Conservation (phyloP, 2,329 filamentous ascomycete genomes). For the Colletotrichum cereale region DNA sequence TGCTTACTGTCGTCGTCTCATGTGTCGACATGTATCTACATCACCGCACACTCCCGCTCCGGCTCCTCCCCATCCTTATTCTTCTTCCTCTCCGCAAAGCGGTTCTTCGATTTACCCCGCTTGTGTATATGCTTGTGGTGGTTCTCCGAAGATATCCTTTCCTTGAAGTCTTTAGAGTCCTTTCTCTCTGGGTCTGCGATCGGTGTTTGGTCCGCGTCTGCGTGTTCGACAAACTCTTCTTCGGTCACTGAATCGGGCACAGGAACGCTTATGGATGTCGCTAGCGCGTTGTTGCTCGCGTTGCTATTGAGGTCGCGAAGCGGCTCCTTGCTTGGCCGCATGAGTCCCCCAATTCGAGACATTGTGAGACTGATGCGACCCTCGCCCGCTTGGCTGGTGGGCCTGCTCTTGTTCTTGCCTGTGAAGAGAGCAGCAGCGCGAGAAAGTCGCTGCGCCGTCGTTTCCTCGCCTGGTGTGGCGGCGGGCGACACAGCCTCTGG, state of each 20-base stretch:
- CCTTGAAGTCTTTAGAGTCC: conserved; percentile 39
- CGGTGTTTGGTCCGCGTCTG: conserved; percentile 15
- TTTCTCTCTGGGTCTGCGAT: conserved; percentile 35
- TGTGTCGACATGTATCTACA: conserved; percentile 50
- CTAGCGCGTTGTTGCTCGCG: conserved; percentile 37
- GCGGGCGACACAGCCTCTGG: conserved; percentile 54
- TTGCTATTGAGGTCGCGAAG: conserved; percentile 49
- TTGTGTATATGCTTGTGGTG: conserved; percentile 52
- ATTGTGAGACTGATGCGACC: conserved; percentile 69
- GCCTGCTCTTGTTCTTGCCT: conserved; percentile 63
- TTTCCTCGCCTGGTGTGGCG: conserved; percentile 63
- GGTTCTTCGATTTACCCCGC: conserved; percentile 54
- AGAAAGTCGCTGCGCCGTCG: conserved; percentile 66
- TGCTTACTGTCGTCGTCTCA: neutral
- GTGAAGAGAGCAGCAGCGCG: conserved; percentile 69
- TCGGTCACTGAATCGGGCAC: conserved; percentile 34
- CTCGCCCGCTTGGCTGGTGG: conserved; percentile 70
- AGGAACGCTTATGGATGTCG: conserved; percentile 29
- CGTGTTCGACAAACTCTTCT: conserved; percentile 42
- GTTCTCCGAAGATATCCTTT: conserved; percentile 41
- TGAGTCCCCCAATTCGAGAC: conserved; percentile 65
- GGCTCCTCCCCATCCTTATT: conserved; percentile 50
- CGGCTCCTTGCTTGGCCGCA: conserved; percentile 64
- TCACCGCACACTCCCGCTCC: conserved; percentile 63
- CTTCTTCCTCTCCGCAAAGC: conserved; percentile 49